Conservation (phyloP, 164 flowering plant genomes). For the Santalum album region DNA sequence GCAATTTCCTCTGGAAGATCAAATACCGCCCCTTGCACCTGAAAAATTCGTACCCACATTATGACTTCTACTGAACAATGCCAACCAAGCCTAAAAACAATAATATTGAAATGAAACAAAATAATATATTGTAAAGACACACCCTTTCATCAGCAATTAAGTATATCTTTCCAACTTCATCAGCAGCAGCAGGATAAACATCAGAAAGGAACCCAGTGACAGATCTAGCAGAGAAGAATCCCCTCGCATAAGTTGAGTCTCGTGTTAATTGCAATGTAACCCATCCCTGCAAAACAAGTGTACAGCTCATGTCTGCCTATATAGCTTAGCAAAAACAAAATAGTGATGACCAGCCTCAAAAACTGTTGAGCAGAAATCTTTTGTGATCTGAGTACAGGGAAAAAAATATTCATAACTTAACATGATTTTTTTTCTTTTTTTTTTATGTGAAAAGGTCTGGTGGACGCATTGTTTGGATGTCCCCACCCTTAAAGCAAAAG, state of each 20-base stretch:
- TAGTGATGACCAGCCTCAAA: not conserved
- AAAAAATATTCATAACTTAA: no score
- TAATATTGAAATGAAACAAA: not conserved
- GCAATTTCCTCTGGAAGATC: slow-evolving; percentile 98
- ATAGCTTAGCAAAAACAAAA: not conserved
- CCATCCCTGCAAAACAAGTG: slow-evolving; percentile 58
- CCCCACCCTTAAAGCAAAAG: no score
- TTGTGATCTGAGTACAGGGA: no score
- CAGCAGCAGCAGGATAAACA: slow-evolving; percentile 80
- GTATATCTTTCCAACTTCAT: slow-evolving; percentile 86
- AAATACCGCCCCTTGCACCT: slow-evolving; percentile 97
- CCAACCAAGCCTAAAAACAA: not conserved
- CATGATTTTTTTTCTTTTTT: no score
- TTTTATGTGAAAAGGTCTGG: no score
- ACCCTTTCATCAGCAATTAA: slow-evolving; percentile 92
- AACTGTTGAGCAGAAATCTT: no score
- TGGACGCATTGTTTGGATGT: no score
- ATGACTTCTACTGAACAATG: not conserved
- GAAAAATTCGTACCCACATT: slow-evolving; percentile 11
- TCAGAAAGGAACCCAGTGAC: slow-evolving; percentile 86
- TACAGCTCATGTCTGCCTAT: not conserved
- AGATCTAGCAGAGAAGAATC: slow-evolving; percentile 74
- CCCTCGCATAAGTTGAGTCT: slow-evolving; percentile 46
- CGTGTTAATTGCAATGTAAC: slow-evolving; percentile 77
- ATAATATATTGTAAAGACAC: slow-evolving; percentile 12